Conservation (phyloP, 768 basidiomycete genomes). For the Leccinellum luteum region DNA sequence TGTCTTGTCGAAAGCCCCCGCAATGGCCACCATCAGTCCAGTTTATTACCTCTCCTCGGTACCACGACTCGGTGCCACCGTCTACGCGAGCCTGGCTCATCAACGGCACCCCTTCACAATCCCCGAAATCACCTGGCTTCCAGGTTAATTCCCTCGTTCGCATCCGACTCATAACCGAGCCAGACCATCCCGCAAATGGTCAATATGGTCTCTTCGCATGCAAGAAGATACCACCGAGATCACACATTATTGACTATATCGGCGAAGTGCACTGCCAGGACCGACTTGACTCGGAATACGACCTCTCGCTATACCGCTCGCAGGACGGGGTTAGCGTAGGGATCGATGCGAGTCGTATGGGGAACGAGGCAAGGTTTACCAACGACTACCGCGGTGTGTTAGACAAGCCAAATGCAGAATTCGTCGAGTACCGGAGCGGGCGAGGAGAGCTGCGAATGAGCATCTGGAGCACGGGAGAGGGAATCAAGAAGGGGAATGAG, state of each 20-base stretch:
- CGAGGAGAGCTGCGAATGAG: conserved; percentile 72
- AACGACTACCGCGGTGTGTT: conserved; percentile 88
- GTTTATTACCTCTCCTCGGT: conserved; percentile 51
- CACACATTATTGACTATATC: conserved; percentile 75
- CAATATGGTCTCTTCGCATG: conserved; percentile 81
- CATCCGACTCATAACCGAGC: conserved; percentile 55
- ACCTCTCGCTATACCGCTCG: conserved; percentile 72
- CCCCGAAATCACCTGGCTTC: conserved; percentile 1
- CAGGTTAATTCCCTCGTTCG: conserved; percentile 37
- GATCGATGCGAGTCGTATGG: conserved; percentile 69
- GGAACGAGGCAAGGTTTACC: conserved; percentile 86
- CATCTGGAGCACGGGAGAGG: conserved; percentile 60
- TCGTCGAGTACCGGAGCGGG: conserved; percentile 52
- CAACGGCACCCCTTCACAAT: conserved; percentile 12
- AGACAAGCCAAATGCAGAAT: conserved; percentile 66
- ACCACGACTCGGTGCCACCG: conserved; percentile 57
- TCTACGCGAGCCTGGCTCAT: conserved; percentile 40
- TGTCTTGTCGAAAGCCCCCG: conserved; percentile 28
- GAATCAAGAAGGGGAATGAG: conserved; percentile 77
- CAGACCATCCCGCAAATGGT: conserved; percentile 71
- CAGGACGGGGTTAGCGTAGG: conserved; percentile 63
- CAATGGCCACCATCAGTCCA: conserved; percentile 55
- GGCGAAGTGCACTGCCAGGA: conserved; percentile 84
- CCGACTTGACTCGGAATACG: conserved; percentile 77
- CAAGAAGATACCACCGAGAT: conserved; percentile 62